Percentiles rank a stretch among this genome's conserved stretches.
Conservation (phyloP, 1,139 yeast species). For the Cylindricascospora bacillispora region DNA sequence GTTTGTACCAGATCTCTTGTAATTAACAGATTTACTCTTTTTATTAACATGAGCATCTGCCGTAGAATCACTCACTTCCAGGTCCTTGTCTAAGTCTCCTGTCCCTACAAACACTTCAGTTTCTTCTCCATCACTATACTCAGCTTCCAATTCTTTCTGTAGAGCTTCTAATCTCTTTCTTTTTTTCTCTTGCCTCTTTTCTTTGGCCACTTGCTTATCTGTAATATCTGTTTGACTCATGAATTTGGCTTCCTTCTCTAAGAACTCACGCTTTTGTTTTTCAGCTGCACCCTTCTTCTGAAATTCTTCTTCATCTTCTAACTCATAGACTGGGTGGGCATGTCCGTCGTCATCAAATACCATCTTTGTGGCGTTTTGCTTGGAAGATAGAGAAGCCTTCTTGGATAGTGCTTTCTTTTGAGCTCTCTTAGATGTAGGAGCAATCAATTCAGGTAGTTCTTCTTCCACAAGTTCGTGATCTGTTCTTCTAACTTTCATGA, state of each 20-base stretch:
- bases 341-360: constrained; percentile 89
- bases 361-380: constrained; percentile 65
- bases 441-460: constrained; percentile 46
- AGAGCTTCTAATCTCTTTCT: constrained; percentile 76
- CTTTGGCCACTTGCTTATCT: constrained; percentile 74
- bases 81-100: constrained; percentile 26
- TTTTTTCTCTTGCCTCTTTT: constrained; percentile 79
- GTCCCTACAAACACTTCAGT: constrained; percentile 22
- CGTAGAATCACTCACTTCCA: constrained; percentile 29
- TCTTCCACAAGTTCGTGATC: constrained; percentile 59
- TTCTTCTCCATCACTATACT: constrained; percentile 24
- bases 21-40: constrained; percentile 28
- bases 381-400: constrained; percentile 54
- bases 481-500: constrained; percentile 63
- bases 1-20: constrained; percentile 22
- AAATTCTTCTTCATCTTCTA: constrained; percentile 85
- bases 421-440: constrained; percentile 75
- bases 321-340: constrained; percentile 82
- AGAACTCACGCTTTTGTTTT: constrained; percentile 53
- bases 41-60: constrained; percentile 34
- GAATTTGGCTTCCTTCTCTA: constrained; percentile 47
- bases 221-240: constrained; percentile 63
- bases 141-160: constrained; percentile 38
- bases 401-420: constrained; percentile 79
- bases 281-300: constrained; percentile 61